A percentile compares a stretch with the other conserved stretches of the same genome.
phyloP scores from a whole-genome alignment of 2,329 filamentous ascomycete genomes.

The Fusarium brachygibbosum region DNA sequence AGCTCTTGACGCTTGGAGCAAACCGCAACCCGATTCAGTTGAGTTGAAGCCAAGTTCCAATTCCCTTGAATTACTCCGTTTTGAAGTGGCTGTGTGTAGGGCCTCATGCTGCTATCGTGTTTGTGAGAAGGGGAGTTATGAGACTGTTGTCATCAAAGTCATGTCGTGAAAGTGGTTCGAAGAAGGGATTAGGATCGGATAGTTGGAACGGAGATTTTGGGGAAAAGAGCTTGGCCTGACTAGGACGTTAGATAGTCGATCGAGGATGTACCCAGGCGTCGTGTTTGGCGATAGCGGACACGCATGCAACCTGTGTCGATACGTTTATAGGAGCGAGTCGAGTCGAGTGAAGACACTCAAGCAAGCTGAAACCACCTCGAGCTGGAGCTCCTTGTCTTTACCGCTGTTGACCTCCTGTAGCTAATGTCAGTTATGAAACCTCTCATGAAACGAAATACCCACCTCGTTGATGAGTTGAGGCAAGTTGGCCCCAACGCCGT shows the following conservation, averaged over 20 bases:
- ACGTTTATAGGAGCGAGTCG: conserved; percentile 86
- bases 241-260: conserved; percentile 40
- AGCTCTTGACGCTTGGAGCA: conserved; percentile 8
- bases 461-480: conserved; percentile 86
- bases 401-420: conserved; percentile 80
- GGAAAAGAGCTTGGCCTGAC: conserved; percentile 35
- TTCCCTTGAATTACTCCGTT: conserved; percentile 39
- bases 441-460: conserved; percentile 39
- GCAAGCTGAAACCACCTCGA: conserved; percentile 97
- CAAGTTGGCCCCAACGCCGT: conserved; percentile 92
- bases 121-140: conserved; percentile 18
- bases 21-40: conserved; percentile 21
- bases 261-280: conserved; percentile 28
- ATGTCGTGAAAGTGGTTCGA: conserved; percentile 29
- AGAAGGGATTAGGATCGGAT: conserved; percentile 31
- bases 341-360: conserved; percentile 97
- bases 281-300: conserved; percentile 27
- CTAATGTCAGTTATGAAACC: conserved; percentile 32
- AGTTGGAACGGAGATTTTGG: conserved; percentile 33
- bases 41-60: conserved; percentile 28
- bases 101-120: conserved; percentile 17
- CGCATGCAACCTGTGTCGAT: conserved; percentile 9
- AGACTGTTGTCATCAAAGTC: conserved; percentile 37
- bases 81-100: conserved; percentile 24
- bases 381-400: conserved; percentile 94